Evolutionary conservation across 2,329 filamentous ascomycete genomes (phyloP).

Genomic region (Arthrobotrys conoides): DNA sequence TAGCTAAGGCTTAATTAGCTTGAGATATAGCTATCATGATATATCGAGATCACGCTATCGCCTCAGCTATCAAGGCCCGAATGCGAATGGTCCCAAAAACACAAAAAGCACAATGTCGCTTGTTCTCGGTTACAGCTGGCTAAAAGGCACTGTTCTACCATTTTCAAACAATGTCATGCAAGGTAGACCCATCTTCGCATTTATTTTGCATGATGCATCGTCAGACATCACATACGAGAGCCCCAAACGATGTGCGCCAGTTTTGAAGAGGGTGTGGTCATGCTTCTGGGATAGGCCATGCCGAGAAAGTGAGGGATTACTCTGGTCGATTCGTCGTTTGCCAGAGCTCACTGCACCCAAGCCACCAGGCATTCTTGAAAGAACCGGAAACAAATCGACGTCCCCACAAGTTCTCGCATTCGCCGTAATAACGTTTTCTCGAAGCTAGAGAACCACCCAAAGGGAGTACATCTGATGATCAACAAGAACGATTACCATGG

Average conservation of each 20-base stretch:
- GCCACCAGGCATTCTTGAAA: conserved; percentile 35
- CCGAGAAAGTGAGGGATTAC: conserved; percentile 55
- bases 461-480: conserved; percentile 29
- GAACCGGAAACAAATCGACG: conserved; percentile 6
- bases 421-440: conserved; percentile 19
- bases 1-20: not conserved
- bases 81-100: conserved; percentile 25
- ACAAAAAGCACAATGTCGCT: conserved; percentile 20
- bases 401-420: conserved; percentile 11
- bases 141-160: conserved; percentile 27
- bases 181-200: conserved; percentile 43
- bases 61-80: conserved; percentile 8
- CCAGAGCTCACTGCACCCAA: conserved; percentile 47
- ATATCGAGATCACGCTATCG: conserved; percentile 30
- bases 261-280: conserved; percentile 53
- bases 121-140: conserved; percentile 60
- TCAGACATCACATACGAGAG: conserved; percentile 33
- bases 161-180: conserved; percentile 39
- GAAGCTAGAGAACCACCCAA: conserved; percentile 15
- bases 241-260: conserved; percentile 9
- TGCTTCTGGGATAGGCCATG: conserved; percentile 46
- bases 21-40: conserved; percentile 17
- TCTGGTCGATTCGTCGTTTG: conserved; percentile 25
- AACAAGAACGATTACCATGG: conserved; percentile 14
- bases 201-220: conserved; percentile 46